Percentiles rank a stretch among this genome's conserved stretches.
phyloP scores from a whole-genome alignment of 2,329 filamentous ascomycete genomes.

The Colletotrichum sublineola region DNA sequence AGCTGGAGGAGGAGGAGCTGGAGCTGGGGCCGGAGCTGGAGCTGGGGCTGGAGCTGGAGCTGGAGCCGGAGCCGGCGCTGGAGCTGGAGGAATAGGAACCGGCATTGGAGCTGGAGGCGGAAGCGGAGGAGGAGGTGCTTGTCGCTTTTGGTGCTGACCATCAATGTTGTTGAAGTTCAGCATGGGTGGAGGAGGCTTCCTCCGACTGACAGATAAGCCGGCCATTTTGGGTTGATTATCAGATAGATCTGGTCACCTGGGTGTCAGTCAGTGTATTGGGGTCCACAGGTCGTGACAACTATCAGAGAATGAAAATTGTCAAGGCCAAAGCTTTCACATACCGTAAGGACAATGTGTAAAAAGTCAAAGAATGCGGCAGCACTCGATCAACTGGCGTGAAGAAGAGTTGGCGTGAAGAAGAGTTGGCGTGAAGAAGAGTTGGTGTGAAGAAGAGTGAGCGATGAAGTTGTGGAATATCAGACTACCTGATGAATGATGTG shows the following conservation, averaged over 20 bases:
- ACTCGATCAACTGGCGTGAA: not conserved
- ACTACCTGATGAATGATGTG: no score
- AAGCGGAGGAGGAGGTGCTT: not conserved
- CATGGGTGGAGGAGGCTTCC: not conserved
- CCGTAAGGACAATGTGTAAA: no score
- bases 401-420: no score
- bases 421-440: no score
- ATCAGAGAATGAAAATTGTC: not conserved
- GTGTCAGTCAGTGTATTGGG: not conserved
- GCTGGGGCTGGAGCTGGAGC: not conserved
- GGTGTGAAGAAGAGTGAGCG: no score
- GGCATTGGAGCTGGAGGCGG: no score
- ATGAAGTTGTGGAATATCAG: not conserved
- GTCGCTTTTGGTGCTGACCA: not conserved
- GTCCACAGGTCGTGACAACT: not conserved
- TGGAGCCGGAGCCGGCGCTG: not conserved
- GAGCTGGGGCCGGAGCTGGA: not conserved
- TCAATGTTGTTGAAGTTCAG: not conserved
- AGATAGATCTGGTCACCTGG: not conserved
- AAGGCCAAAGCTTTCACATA: not conserved
- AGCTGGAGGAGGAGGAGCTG: not conserved
- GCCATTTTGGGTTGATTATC: not conserved
- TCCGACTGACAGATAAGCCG: not conserved
- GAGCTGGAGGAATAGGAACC: no score
- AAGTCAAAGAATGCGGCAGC: not conserved